Evolutionary conservation across 192 early-diverging fungal species (phyloP), one percentile per base, ranked within the genome.

Genomic region (Jimgerdemannia lactiflua): DNA sequence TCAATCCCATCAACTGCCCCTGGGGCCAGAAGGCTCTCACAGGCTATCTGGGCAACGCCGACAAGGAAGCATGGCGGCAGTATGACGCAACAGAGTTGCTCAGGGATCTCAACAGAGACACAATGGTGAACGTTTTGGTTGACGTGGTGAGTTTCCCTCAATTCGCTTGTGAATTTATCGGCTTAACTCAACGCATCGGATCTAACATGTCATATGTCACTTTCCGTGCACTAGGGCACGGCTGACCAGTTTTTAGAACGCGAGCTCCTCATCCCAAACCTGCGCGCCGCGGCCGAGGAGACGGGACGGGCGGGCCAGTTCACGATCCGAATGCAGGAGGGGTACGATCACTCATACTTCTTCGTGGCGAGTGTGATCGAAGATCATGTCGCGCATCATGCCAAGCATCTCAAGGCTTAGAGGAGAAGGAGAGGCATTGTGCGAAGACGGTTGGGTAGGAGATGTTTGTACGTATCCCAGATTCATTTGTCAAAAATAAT

Each of bases 301-400:
- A 78, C 74, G 43, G 86, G 75, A 17, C 70, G 81, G 43, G 74
- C 76, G 4, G 75, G 87, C 11, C 74, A 82, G 70, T 89, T 95
- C n/a, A 82, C 82, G 11, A 85, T 89, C 64, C 86, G 89, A 39
- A 85, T 88, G 82, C 93, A 92, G 69, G 90, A 92, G 41, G 94
- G 93, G 20, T 97, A 94, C 71, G 94, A 96, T 75, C 96, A 97
- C 76, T 88, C 87, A 20, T 97, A 97, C 79, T 97, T 79, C 78
- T 96, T 95, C 74, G 91, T 97, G 73, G 82, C 86, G 65, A 90
- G 91, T 11, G 94, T 97, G 80, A 86, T 93, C 70, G 80, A 89
- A 9, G 91, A 93, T 69, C 95, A 96, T 75, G 84, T 96, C 43
- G 69, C 77, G 3, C 94, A 94, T 77, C 95, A 96, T 72, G 90